phyloP scores from a whole-genome alignment of 345 rosid species.

The Brassica incana region DNA sequence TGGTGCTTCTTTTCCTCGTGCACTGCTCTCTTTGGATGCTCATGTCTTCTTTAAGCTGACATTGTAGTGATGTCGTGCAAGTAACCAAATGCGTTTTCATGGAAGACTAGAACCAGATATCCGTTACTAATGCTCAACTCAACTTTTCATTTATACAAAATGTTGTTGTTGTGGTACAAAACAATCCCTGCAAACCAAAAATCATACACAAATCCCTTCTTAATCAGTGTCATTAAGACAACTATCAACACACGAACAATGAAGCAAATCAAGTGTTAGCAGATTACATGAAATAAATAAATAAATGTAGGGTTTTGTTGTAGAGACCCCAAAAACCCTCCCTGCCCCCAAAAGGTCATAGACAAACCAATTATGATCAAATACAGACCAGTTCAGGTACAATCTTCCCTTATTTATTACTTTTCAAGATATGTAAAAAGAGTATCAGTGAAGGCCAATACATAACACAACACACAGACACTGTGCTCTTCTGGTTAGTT shows the following conservation, averaged over 20 bases:
- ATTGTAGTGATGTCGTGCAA: constrained; percentile 74
- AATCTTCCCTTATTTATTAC: background rate
- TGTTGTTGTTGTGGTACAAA: background rate
- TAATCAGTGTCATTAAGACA: background rate
- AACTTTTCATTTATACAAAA: background rate
- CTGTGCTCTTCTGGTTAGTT: constrained; percentile 26
- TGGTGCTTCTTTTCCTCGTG: constrained; percentile 57
- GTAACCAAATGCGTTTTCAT: constrained; percentile 6
- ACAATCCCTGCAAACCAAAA: constrained; percentile 6
- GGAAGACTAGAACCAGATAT: too few relatives aligned
- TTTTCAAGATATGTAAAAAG: background rate
- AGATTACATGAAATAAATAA: background rate
- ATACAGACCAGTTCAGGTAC: background rate
- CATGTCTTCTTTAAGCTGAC: constrained; percentile 78
- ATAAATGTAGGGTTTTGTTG: constrained; percentile 9
- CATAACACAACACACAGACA: constrained; percentile 24
- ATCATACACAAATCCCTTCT: background rate
- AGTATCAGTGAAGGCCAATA: constrained; percentile 8
- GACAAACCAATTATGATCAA: background rate
- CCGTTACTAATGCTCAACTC: too few relatives aligned
- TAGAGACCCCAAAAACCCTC: constrained; percentile 18
- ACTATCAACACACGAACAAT: background rate
- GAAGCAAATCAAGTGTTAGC: background rate
- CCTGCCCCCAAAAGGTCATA: background rate
- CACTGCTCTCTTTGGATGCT: constrained; percentile 61